Evolutionary conservation across 352 stramenopile species (phyloP).

Genomic region (Pythium guiyangense): DNA sequence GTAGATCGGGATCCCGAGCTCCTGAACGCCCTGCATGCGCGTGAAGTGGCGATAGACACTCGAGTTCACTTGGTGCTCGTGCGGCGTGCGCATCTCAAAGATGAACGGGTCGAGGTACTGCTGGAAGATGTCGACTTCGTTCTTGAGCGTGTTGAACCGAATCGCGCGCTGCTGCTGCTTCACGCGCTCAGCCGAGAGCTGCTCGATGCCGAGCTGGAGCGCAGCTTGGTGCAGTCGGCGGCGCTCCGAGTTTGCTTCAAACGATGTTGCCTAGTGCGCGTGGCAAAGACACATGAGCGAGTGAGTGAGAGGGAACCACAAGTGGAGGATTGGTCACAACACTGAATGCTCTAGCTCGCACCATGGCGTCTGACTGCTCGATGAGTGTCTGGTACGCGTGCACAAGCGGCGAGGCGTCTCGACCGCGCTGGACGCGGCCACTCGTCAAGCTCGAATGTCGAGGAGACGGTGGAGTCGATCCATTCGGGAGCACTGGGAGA

Average conservation of each 20-base stretch:
- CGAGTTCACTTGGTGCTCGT: constrained; percentile 52
- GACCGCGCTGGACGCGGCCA: neutral
- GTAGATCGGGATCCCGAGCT: constrained; percentile 77
- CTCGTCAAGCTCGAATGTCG: neutral
- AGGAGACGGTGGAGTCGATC: neutral
- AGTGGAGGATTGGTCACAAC: too few relatives aligned
- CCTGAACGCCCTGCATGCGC: constrained; percentile 57
- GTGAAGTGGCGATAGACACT: constrained; percentile 73
- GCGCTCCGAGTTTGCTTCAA: constrained; percentile 22
- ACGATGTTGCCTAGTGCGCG: constrained; percentile 20
- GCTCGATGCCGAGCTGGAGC: constrained; percentile 48
- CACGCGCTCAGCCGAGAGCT: constrained; percentile 52
- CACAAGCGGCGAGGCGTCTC: constrained; percentile 34
- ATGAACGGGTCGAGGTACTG: constrained; percentile 66
- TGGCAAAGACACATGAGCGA: neutral
- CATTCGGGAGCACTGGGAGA: constrained; percentile 6
- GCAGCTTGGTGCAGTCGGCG: constrained; percentile 33
- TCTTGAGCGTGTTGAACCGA: constrained; percentile 63
- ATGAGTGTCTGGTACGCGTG: constrained; percentile 48
- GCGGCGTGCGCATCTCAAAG: constrained; percentile 46
- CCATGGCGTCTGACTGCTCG: constrained; percentile 42
- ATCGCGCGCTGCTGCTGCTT: constrained; percentile 48
- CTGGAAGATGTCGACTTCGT: constrained; percentile 80
- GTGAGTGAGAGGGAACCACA: neutral
- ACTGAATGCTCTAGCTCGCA: constrained; percentile 14